Conservation (phyloP, 441 rosid species). For the Jatropha multifida region DNA sequence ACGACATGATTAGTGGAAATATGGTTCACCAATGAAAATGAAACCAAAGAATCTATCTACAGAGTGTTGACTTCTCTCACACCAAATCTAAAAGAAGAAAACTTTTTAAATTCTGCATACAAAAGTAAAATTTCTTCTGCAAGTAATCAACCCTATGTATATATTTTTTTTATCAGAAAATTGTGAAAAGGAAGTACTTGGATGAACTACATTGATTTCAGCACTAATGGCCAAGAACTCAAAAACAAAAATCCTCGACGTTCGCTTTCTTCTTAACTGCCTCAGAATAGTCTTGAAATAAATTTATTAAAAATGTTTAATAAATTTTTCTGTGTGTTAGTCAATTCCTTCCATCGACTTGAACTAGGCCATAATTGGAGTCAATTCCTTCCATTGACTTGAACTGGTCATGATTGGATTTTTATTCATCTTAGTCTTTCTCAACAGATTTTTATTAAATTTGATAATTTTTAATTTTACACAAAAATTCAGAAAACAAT, state of each 20-base stretch:
- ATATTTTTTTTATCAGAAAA: neutral
- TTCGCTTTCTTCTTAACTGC: slow-evolving; percentile 15
- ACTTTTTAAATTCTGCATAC: neutral
- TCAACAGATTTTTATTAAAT: too few relatives aligned
- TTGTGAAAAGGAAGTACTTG: too few relatives aligned
- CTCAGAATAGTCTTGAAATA: neutral
- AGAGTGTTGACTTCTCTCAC: neutral
- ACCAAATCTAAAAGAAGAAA: neutral
- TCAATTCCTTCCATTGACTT: neutral
- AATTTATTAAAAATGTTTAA: too few relatives aligned
- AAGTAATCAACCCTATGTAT: neutral
- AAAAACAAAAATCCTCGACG: neutral
- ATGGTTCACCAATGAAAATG: neutral
- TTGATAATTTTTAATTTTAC: too few relatives aligned
- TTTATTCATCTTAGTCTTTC: too few relatives aligned
- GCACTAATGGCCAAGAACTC: slow-evolving; percentile 12
- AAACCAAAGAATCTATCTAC: neutral
- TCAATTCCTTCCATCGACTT: neutral
- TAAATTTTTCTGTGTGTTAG: neutral
- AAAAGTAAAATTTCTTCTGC: neutral
- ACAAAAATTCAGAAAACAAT: too few relatives aligned
- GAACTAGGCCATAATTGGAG: too few relatives aligned
- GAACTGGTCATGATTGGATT: too few relatives aligned
- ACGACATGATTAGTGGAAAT: neutral
- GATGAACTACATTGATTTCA: neutral